Percentiles rank a stretch among this genome's conserved stretches.
Conservation (phyloP, 257 asterid species). For the Solanum paucissectum region DNA sequence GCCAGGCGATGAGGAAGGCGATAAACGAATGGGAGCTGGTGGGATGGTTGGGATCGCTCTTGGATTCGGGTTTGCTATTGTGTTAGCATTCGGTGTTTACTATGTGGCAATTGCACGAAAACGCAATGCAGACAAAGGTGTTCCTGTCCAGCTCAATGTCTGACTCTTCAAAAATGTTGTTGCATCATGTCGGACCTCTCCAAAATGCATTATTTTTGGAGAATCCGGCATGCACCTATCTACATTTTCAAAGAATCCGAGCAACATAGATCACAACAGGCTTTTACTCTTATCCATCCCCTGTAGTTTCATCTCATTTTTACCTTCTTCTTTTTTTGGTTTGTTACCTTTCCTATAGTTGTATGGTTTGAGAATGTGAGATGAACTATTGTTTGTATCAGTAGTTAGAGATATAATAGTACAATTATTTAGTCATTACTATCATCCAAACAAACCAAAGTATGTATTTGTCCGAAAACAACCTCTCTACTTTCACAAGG, state of each 20-base stretch:
- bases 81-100: constrained; percentile 20
- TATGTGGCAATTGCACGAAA: constrained; percentile 5
- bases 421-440: background rate
- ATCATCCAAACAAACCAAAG: background rate
- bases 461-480: background rate
- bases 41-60: constrained; percentile 17
- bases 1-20: background rate
- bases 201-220: background rate
- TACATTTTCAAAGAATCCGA: background rate
- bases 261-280: background rate
- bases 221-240: background rate
- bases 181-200: background rate
- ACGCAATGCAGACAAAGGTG: constrained; percentile 2
- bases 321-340: background rate
- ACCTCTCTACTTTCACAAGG: background rate
- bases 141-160: constrained; percentile 11
- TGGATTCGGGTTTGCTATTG: constrained; percentile 10
- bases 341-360: background rate
- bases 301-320: background rate
- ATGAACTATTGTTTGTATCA: background rate
- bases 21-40: constrained; percentile 7
- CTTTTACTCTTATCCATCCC: background rate
- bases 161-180: background rate
- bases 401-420: background rate
- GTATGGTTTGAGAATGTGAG: background rate